Percentiles rank a stretch among this genome's conserved stretches.
phyloP scores from a whole-genome alignment of 306 rosid genomes.

The Malus domestica region DNA sequence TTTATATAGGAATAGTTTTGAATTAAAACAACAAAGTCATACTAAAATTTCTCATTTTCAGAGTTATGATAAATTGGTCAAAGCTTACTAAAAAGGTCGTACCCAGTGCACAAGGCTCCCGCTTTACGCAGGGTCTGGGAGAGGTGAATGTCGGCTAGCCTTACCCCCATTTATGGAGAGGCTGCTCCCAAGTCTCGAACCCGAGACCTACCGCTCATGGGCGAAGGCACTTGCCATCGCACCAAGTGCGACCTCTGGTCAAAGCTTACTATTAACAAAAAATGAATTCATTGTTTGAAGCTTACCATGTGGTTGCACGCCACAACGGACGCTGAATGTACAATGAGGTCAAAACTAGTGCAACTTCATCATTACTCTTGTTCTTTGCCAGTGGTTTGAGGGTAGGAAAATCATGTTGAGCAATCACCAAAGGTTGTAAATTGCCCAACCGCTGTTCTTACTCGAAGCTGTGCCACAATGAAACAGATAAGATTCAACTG shows the following conservation, averaged over 20 bases:
- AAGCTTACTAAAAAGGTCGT: neutral
- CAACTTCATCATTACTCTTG: conserved; percentile 22
- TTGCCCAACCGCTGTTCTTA: conserved; percentile 53
- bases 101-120: too few species aligned
- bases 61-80: conserved; percentile 5
- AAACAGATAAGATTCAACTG: conserved; percentile 11
- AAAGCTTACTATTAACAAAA: conserved; percentile 10
- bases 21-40: neutral
- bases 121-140: too few species aligned
- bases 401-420: conserved; percentile 16
- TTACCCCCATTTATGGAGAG: too few species aligned
- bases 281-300: conserved; percentile 10
- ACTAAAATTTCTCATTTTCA: conserved; percentile 5
- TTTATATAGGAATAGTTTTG: neutral
- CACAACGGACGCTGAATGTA: conserved; percentile 18
- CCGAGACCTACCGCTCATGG: too few species aligned
- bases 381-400: conserved; percentile 14
- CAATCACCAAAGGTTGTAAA: conserved; percentile 45
- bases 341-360: conserved; percentile 19
- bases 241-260: neutral
- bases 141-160: too few species aligned
- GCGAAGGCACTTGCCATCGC: too few species aligned
- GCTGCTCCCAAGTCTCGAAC: too few species aligned
- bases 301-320: conserved; percentile 48
- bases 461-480: conserved; percentile 58